Percentiles rank a stretch among this genome's conserved stretches.
Evolutionary conservation across 495 filamentous ascomycete species (phyloP).

Genomic region (Penicillium desertorum): DNA sequence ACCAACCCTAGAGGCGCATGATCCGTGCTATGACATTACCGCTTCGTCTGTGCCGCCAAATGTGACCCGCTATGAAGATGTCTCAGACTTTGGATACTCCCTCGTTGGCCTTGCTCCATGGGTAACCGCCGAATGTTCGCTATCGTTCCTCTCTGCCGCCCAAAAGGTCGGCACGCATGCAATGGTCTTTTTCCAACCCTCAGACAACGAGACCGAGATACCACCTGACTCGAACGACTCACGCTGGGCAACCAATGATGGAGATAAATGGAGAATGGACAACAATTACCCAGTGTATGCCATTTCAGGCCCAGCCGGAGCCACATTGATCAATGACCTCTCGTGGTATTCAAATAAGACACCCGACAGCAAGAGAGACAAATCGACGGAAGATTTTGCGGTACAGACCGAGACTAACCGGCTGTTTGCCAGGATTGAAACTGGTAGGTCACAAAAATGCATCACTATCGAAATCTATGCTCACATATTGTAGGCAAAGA

Average conservation of each 20-base stretch:
- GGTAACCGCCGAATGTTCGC: conserved; percentile 68
- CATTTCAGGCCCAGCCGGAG: conserved; percentile 64
- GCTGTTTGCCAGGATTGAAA: conserved; percentile 63
- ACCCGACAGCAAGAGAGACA: conserved; percentile 34
- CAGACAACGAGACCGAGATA: conserved; percentile 48
- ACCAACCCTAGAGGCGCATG: conserved; percentile 57
- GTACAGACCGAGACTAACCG: conserved; percentile 54
- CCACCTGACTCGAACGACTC: conserved; percentile 60
- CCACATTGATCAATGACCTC: conserved; percentile 67
- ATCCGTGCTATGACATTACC: conserved; percentile 61
- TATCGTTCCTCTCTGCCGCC: conserved; percentile 65
- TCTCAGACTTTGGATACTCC: conserved; percentile 54
- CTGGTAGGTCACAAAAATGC: conserved; percentile 46
- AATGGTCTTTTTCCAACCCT: conserved; percentile 74
- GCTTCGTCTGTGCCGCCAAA: conserved; percentile 64
- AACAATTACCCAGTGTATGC: conserved; percentile 82
- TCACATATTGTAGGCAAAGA: conserved; percentile 1
- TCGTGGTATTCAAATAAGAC: conserved; percentile 73
- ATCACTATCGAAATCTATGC: not conserved
- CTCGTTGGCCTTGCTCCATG: conserved; percentile 89
- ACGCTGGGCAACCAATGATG: conserved; percentile 67
- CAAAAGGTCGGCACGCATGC: conserved; percentile 55
- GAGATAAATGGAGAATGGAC: conserved; percentile 58
- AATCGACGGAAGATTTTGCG: not conserved
- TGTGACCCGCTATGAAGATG: conserved; percentile 66